These are phyloP conservation scores for Scorias spongiosa DNA, from an alignment of 2,329 filamentous ascomycete genomes.

Conservation along the genomic window DNA sequence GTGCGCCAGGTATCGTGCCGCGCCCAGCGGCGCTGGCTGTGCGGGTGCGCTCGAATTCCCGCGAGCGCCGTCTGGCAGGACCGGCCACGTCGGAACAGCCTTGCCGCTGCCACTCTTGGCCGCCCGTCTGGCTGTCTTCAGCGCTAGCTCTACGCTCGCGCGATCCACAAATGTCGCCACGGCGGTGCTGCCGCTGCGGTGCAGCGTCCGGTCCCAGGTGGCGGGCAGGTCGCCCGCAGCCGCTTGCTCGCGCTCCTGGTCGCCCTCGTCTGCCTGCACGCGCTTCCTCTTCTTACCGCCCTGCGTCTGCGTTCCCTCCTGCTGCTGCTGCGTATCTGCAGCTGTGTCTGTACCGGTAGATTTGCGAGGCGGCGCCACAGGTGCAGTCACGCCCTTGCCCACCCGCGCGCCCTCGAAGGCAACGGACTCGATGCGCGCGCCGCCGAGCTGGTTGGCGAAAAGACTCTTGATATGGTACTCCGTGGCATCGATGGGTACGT, in stretches of 20 bases:
- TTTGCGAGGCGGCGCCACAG: conserved; percentile 27
- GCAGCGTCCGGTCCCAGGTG: conserved; percentile 57
- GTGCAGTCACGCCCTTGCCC: conserved; percentile 21
- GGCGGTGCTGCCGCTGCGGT: conserved; percentile 61
- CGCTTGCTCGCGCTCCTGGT: conserved; percentile 21
- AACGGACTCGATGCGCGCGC: conserved; percentile 63
- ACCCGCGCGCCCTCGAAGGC: conserved; percentile 53
- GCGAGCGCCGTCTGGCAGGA: neutral
- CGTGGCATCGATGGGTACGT: conserved; percentile 73
- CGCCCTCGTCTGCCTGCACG: conserved; percentile 10
- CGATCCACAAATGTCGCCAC: conserved; percentile 74
- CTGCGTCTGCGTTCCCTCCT: conserved; percentile 13
- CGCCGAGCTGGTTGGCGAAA: conserved; percentile 59
- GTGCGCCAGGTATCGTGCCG: conserved; percentile 42
- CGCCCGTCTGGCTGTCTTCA: conserved; percentile 58
- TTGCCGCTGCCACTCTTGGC: conserved; percentile 43
- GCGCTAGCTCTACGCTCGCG: conserved; percentile 56
- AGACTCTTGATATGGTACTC: conserved; percentile 60
- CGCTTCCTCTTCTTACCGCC: conserved; percentile 29
- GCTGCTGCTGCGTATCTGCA: conserved; percentile 2
- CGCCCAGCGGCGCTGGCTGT: conserved; percentile 43
- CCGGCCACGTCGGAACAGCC: conserved; percentile 45
- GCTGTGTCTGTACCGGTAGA: conserved; percentile 36
- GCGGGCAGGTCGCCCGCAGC: conserved; percentile 39
- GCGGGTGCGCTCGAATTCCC: conserved; percentile 32